Conservation (phyloP, 441 rosid genomes). For the Biscutella laevigata region DNA sequence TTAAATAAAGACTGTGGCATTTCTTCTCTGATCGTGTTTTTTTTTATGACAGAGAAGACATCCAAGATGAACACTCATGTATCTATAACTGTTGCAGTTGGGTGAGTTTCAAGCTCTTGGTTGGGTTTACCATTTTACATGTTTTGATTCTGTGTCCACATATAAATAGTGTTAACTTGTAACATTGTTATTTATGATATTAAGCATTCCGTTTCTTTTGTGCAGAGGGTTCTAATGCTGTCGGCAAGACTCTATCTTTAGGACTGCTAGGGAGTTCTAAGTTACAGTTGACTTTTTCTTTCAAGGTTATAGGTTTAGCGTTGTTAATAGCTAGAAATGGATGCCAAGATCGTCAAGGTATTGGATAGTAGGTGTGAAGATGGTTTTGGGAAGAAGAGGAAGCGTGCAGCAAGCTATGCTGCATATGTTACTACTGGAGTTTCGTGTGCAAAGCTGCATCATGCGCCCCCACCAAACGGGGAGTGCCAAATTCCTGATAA, state of each 20-base stretch:
- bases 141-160: not conserved
- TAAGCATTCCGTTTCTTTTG: not conserved
- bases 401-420: conserved; percentile 35
- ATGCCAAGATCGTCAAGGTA: conserved; percentile 55
- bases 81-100: conserved; percentile 31
- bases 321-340: conserved; percentile 66
- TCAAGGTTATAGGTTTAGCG: conserved; percentile 35
- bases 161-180: not conserved
- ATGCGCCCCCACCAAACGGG: conserved; percentile 26
- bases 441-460: conserved; percentile 29
- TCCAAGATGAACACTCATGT: conserved; percentile 35
- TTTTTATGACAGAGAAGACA: conserved; percentile 27
- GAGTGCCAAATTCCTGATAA: conserved; percentile 33
- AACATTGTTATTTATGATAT: not conserved
- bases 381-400: conserved; percentile 51
- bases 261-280: conserved; percentile 19
- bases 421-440: conserved; percentile 37
- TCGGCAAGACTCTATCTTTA: conserved; percentile 25
- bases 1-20: conserved; percentile 33
- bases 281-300: conserved; percentile 23
- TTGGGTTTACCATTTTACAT: not conserved
- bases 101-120: conserved; percentile 36
- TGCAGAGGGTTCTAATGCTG: conserved; percentile 24
- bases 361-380: conserved; percentile 54
- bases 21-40: conserved; percentile 34